phyloP scores from a whole-genome alignment of 768 basidiomycete genomes.

The Kondoa malvinella region DNA sequence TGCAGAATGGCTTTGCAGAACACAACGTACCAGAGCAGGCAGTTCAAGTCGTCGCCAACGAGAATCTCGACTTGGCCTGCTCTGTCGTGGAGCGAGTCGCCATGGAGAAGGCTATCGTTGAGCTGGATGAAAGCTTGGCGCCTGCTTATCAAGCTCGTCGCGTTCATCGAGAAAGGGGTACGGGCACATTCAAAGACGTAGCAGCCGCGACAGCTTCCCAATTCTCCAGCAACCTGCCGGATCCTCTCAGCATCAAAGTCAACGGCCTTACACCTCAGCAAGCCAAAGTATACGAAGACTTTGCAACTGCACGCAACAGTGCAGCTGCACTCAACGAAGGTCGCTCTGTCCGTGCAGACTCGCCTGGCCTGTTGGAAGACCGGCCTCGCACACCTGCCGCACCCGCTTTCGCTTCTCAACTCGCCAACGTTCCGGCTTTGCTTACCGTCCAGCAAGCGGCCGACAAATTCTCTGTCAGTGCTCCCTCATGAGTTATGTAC shows the following conservation, averaged over 20 bases:
- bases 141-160: conserved; percentile 65
- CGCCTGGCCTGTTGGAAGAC: not conserved
- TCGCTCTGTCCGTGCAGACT: not conserved
- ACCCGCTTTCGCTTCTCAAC: conserved; percentile 30
- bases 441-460: conserved; percentile 63
- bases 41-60: conserved; percentile 56
- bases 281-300: conserved; percentile 84
- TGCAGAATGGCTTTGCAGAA: conserved; percentile 78
- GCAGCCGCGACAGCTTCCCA: conserved; percentile 48
- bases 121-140: conserved; percentile 78
- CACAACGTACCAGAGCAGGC: conserved; percentile 69
- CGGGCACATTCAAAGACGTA: conserved; percentile 80
- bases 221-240: conserved; percentile 59
- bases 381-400: conserved; percentile 40
- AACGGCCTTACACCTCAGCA: conserved; percentile 69
- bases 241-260: conserved; percentile 67
- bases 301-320: conserved; percentile 39
- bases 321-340: not conserved
- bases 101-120: conserved; percentile 82
- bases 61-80: conserved; percentile 87
- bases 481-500: conserved; percentile 37
- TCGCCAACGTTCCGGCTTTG: conserved; percentile 18
- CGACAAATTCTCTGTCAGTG: conserved; percentile 49
- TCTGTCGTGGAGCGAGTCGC: conserved; percentile 90
- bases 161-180: conserved; percentile 47